Base-by-base conservation (phyloP, 306 rosid species). In the Malus sieversii region DNA sequence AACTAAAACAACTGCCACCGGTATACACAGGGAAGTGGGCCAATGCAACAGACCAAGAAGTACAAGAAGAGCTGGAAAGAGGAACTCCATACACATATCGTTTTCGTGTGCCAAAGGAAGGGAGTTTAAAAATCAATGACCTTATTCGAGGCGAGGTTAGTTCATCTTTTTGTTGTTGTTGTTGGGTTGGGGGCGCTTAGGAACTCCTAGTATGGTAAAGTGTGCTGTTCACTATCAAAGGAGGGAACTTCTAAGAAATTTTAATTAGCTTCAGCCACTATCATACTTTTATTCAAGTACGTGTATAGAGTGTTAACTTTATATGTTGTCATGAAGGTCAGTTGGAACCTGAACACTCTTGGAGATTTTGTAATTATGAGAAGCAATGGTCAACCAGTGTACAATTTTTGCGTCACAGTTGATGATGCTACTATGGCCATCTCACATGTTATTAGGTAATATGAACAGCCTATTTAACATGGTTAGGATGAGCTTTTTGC, bases 351-450 rank as follows among this genome's bases (percentile, higher is more conserved):
- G 92, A 92, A 90, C 84, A 92, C 99, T 0, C 97, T 95, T 77
- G 98, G 98, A 83, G 96, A 93, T 89, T 93, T 93, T 88, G 99
- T 95, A 61, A 83, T 95, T 48, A 92, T 95, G 99, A 87, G 99
- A 85, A 95, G 99, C 86, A 95, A 95, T 70, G 99, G 99, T 71
- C 97, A 90, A 68, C 99, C 97, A 18, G 97, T 95, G 78, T 95
- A 95, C 84, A 95, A 95, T 84, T 95, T 95, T 79, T 95, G 97
- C 75, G 99, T 95, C 74, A 92, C 99, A 1, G 96, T 92, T 53
- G 99, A 95, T 85, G 99, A 95, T 89, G 99, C 97, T n/a, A 87
- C 92, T 83, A 92, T 95, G 99, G 93, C 97, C 68, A 95, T 95
- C 81, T 95, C 99, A 74, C 99, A 95, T 79, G 97, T 95, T 71